phyloP scores from a whole-genome alignment of 352 stramenopile species.

The Pilasporangium apinafurcum region DNA sequence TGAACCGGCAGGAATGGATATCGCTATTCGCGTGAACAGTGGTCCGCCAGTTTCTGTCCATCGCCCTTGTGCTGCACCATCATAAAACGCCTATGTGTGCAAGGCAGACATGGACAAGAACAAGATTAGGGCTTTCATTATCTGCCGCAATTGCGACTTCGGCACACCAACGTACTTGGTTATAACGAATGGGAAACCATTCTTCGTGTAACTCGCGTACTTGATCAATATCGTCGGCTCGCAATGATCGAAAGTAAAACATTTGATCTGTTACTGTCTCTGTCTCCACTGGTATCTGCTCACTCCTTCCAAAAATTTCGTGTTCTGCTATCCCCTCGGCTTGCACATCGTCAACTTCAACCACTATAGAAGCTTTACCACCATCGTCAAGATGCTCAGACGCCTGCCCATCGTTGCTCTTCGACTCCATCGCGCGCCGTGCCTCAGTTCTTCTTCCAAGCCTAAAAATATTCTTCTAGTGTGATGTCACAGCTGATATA shows the following conservation, averaged over 20 bases:
- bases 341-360: too few species aligned
- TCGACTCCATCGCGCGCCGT: too few species aligned
- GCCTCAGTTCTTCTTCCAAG: too few species aligned
- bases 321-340: too few species aligned
- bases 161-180: slow-evolving; percentile 35
- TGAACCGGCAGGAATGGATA: slow-evolving; percentile 32
- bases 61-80: slow-evolving; percentile 75
- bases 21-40: slow-evolving; percentile 87
- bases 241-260: slow-evolving; percentile 67
- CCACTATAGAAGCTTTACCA: too few species aligned
- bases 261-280: slow-evolving; percentile 23
- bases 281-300: background rate
- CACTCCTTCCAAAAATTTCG: too few species aligned
- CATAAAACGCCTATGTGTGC: slow-evolving; percentile 86
- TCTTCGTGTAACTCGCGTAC: slow-evolving; percentile 93
- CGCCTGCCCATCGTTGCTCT: too few species aligned
- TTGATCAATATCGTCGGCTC: slow-evolving; percentile 75
- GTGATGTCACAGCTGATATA: too few species aligned
- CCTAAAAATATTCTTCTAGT: too few species aligned
- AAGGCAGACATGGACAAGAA: background rate
- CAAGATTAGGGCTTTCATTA: too few species aligned
- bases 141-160: background rate
- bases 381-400: too few species aligned
- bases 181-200: slow-evolving; percentile 97
- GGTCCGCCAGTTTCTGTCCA: slow-evolving; percentile 86